A percentile compares a stretch with the other conserved stretches of the same genome.
Conservation (phyloP, 345 rosid genomes). For the Salix brachista region DNA sequence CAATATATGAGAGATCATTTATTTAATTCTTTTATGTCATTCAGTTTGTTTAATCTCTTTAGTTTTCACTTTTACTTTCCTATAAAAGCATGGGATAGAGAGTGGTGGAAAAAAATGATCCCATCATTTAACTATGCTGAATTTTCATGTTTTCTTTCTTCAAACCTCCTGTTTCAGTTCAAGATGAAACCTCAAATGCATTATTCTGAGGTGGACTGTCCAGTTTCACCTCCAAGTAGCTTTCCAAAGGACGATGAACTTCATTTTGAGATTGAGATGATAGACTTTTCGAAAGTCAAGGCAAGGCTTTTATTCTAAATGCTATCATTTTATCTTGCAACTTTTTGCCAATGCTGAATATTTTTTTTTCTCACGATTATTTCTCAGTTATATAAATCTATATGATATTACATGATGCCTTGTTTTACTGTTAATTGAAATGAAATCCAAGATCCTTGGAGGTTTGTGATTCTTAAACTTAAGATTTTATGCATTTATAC, state of each 20-base stretch:
- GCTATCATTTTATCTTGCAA: neutral
- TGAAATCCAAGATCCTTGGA: neutral
- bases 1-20: neutral
- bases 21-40: neutral
- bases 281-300: constrained; percentile 81
- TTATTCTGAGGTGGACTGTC: constrained; percentile 86
- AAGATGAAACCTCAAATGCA: constrained; percentile 95
- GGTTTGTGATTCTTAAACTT: neutral
- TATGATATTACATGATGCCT: neutral
- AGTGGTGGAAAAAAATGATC: neutral
- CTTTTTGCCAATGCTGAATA: neutral
- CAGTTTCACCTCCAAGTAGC: constrained; percentile 56
- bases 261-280: constrained; percentile 92
- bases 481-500: no score
- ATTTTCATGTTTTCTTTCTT: neutral
- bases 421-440: constrained; percentile 1
- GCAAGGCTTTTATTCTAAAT: constrained; percentile 32
- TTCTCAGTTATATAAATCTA: no score
- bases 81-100: neutral
- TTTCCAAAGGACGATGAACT: constrained; percentile 91
- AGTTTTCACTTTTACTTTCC: neutral
- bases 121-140: neutral
- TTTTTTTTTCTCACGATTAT: no score
- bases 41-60: neutral
- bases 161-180: constrained; percentile 47